phyloP scores from a whole-genome alignment of 495 filamentous ascomycete genomes.

The Hyaloscypha bicolor region DNA sequence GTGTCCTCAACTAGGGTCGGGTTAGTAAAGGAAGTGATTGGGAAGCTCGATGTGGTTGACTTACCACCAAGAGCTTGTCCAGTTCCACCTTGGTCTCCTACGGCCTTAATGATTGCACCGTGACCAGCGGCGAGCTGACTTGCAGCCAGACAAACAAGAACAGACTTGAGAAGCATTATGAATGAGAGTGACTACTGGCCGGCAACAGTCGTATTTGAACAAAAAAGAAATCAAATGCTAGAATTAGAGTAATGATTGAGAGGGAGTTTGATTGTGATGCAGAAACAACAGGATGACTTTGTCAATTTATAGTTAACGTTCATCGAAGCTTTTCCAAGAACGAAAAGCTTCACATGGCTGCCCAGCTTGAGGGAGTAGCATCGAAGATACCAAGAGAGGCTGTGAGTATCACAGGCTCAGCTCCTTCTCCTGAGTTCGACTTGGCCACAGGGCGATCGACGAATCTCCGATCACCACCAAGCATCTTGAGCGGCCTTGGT shows the following conservation, averaged over 20 bases:
- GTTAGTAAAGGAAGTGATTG: neutral
- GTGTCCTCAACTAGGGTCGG: slow-evolving; percentile 9
- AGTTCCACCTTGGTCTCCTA: slow-evolving; percentile 18
- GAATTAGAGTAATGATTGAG: slow-evolving; percentile 1
- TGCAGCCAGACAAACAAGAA: slow-evolving; percentile 13
- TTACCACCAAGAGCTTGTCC: slow-evolving; percentile 19
- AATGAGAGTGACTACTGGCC: slow-evolving; percentile 14
- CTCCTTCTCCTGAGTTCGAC: neutral
- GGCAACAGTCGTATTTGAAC: slow-evolving; percentile 3
- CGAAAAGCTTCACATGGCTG: neutral
- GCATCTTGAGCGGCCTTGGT: neutral
- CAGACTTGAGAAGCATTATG: slow-evolving; percentile 22
- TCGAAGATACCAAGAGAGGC: slow-evolving; percentile 5
- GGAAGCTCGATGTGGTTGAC: neutral
- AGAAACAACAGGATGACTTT: neutral
- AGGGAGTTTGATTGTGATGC: neutral
- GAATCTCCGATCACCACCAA: neutral
- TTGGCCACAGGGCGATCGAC: neutral
- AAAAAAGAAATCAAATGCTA: no score
- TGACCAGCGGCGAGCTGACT: slow-evolving; percentile 25
- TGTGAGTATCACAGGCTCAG: slow-evolving; percentile 12
- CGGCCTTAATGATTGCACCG: slow-evolving; percentile 26
- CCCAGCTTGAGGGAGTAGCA: neutral
- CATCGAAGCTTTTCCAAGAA: no score
- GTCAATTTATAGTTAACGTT: neutral